Conservation (phyloP, 371 early-diverging fungal species). For the Mucor sp. region DNA sequence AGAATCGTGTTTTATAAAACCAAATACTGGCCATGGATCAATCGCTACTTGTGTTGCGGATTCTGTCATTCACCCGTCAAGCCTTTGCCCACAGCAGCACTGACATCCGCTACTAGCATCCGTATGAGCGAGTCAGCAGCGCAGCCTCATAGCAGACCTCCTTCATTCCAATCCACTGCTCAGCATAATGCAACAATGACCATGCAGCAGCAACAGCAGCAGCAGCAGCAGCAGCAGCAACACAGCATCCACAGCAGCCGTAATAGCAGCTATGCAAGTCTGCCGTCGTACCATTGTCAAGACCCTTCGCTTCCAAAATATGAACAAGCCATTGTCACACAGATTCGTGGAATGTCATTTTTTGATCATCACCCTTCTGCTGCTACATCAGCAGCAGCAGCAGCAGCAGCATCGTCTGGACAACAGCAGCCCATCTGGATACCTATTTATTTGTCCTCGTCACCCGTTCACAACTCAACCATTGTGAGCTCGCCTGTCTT, state of each 20-base stretch:
- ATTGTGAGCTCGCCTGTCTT: conserved; percentile 1
- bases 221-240: background rate
- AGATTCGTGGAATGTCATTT: conserved; percentile 29
- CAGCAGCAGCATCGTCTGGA: background rate
- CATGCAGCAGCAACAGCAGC: background rate
- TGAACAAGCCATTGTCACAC: conserved; percentile 47
- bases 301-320: conserved; percentile 39
- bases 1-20: conserved; percentile 4
- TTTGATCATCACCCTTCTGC: conserved; percentile 1
- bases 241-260: background rate
- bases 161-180: conserved; percentile 26
- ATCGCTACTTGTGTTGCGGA: background rate
- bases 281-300: conserved; percentile 36
- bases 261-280: conserved; percentile 13
- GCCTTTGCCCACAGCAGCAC: background rate
- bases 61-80: background rate
- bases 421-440: background rate
- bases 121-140: background rate
- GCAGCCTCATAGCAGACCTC: conserved; percentile 19
- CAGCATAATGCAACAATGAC: background rate
- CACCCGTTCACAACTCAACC: background rate
- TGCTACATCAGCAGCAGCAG: background rate
- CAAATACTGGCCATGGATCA: conserved; percentile 4
- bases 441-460: conserved; percentile 3
- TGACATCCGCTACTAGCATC: background rate